Conservation (phyloP, 140 eudicot species). For the Flaveria floridana region DNA sequence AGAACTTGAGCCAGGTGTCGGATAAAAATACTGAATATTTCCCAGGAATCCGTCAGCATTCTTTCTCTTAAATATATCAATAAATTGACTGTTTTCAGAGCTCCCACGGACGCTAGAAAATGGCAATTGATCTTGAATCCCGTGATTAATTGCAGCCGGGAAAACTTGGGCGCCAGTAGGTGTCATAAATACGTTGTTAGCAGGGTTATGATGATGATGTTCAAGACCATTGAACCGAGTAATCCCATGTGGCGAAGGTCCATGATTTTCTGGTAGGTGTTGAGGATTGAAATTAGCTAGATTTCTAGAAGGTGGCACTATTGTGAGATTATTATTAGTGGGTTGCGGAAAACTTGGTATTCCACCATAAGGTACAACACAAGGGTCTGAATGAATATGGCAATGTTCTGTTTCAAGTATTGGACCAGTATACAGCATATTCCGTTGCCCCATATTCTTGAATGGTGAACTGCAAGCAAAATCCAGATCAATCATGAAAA, state of each 20-base stretch:
- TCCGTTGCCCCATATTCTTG: conserved; percentile 51
- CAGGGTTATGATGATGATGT: conserved; percentile 41
- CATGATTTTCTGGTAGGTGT: conserved; percentile 55
- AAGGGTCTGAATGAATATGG: conserved; percentile 50
- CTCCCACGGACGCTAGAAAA: conserved; percentile 46
- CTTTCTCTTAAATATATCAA: conserved; percentile 72
- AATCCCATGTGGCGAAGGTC: conserved; percentile 49
- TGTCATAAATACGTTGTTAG: conserved; percentile 44
- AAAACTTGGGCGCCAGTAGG: conserved; percentile 54
- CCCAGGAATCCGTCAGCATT: conserved; percentile 52
- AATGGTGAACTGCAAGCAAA: conserved; percentile 25
- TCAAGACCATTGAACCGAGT: conserved; percentile 45
- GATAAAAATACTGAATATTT: conserved; percentile 44
- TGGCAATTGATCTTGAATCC: conserved; percentile 52
- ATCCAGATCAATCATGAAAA: conserved; percentile 31
- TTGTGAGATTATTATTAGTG: conserved; percentile 31
- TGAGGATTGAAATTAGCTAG: conserved; percentile 48
- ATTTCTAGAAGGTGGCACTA: conserved; percentile 54
- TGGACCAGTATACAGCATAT: conserved; percentile 49
- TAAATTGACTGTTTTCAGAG: conserved; percentile 45
- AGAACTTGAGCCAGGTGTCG: conserved; percentile 69
- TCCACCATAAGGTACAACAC: conserved; percentile 45
- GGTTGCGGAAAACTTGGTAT: conserved; percentile 55
- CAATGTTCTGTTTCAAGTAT: conserved; percentile 44
- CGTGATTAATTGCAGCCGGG: conserved; percentile 55